These are phyloP conservation scores for Backusella westeae DNA, from an alignment of 192 early-diverging fungal genomes.

Conservation along the genomic window DNA sequence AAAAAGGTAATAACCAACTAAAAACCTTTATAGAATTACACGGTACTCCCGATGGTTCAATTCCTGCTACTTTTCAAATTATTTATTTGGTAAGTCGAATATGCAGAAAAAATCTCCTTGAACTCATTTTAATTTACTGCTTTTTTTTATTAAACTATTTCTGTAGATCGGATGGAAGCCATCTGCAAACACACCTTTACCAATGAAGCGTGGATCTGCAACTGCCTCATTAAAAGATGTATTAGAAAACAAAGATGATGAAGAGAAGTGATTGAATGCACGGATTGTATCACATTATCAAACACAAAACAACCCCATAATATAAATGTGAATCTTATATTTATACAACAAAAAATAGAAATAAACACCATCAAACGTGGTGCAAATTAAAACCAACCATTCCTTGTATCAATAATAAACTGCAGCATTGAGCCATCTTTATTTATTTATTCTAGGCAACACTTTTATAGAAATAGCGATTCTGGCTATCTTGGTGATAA, in stretches of 20 bases:
- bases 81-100: constrained; percentile 49
- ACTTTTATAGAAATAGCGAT: not conserved
- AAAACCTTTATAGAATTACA: constrained; percentile 65
- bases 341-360: not conserved
- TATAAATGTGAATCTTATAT: not conserved
- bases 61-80: constrained; percentile 95
- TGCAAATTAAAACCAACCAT: constrained; percentile 1
- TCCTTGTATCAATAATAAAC: constrained; percentile 1
- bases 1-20: not conserved
- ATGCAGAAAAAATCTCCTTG: not conserved
- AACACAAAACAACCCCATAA: not conserved
- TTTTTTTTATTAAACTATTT: constrained; percentile 13
- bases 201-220: constrained; percentile 77
- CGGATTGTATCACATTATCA: not conserved
- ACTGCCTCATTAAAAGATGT: constrained; percentile 75
- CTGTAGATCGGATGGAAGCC: constrained; percentile 94
- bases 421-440: not conserved
- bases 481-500: not conserved
- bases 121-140: not conserved
- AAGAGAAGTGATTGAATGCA: not conserved
- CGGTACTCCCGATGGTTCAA: constrained; percentile 80
- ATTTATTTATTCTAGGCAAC: not conserved
- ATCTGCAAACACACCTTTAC: constrained; percentile 77
- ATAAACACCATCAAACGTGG: not conserved
- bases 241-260: constrained; percentile 31